Evolutionary conservation across 1,139 yeast species (phyloP), one percentile per base, ranked within the genome.

Genomic region (Scheffersomyces cryptocercus): DNA sequence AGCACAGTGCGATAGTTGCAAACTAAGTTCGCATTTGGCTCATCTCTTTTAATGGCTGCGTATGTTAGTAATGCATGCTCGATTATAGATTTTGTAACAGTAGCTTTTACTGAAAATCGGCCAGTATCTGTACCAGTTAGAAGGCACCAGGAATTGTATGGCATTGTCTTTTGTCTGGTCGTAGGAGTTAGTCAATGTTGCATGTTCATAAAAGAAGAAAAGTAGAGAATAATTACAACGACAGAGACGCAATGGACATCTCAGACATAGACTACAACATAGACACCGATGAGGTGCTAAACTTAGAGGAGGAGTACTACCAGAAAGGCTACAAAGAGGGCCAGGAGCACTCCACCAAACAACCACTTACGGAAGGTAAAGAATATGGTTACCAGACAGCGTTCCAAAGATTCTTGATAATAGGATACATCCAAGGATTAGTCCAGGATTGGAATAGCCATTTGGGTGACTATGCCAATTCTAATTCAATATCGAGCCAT

Each of bases 311-410:
- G 35, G 65, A 74, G 60, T 82, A 74, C 58, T 88, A 85, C 57
- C 60, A 74, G 11, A 79, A 79, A 48, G 96, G 96, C 0, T 70
- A 70, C 40, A 56, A 61, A 40, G 84, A 83, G 36, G 91, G 93
- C 2, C 72, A 70, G 45, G 59, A 61, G 10, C 72, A 69, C 39
- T 68, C 75, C 1, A 64, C 77, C 0, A 55, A 53, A 37, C 67
- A 70, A 36, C 79, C 77, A 38, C 69, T 65, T 42, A 50, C 74
- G 1, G 95, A 87, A 59, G 96, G 96, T 2, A 82, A 82, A 52
- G 88, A 85, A 51, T 85, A 77, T 55, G 96, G 96, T 0, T 73
- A 85, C 41, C 95, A 88, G 56, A 84, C 89, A 0, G 95, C 90
- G 0, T 86, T 81, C 56, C 91, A 85, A 61, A 67, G 91, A 48